A percentile compares a stretch with the other conserved stretches of the same genome.
These are phyloP conservation scores for Pseudogymnoascus sp. DNA, from an alignment of 2,329 filamentous ascomycete genomes.

Conservation along the genomic window DNA sequence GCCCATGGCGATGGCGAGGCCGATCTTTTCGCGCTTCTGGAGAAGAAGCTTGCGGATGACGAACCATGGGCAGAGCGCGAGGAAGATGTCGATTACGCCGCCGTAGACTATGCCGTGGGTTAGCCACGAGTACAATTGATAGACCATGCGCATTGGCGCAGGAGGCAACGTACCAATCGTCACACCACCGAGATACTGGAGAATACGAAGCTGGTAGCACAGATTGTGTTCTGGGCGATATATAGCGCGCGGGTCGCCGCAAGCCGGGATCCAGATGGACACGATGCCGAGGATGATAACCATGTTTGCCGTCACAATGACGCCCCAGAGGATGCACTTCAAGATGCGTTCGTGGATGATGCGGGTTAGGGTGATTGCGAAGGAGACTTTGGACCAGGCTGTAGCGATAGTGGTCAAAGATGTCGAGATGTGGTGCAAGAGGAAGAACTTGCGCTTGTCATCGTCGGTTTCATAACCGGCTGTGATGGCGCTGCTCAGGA, in stretches of 20 bases:
- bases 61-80: background rate
- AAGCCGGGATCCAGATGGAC: background rate
- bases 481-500: background rate
- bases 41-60: background rate
- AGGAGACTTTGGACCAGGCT: background rate
- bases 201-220: background rate
- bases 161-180: background rate
- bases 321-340: background rate
- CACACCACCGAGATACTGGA: background rate
- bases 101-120: background rate
- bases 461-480: background rate
- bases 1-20: background rate
- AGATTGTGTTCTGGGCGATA: background rate
- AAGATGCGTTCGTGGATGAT: background rate
- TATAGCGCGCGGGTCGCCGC: background rate
- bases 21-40: background rate
- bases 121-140: no score
- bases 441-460: background rate
- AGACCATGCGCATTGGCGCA: no score
- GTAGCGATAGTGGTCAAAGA: background rate
- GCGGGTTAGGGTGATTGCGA: background rate
- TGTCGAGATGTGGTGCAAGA: background rate
- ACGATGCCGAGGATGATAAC: background rate
- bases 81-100: background rate
- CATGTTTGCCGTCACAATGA: background rate